Percentiles rank a stretch among this genome's conserved stretches.
These are phyloP conservation scores for Fusarium sp. DNA, from an alignment of 2,329 filamentous ascomycete genomes.

Conservation along the genomic window DNA sequence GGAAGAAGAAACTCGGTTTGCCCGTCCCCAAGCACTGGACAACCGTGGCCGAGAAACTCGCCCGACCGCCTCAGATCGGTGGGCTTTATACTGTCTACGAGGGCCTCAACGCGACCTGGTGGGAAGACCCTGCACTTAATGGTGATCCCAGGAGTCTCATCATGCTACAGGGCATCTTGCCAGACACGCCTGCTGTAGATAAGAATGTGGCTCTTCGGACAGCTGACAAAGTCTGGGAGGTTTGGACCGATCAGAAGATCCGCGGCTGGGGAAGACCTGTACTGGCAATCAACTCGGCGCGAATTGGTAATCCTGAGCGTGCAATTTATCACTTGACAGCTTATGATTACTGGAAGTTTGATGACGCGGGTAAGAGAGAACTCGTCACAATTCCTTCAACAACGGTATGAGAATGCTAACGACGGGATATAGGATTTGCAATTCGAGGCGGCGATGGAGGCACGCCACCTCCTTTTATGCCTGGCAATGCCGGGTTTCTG, in stretches of 20 bases:
- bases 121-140: slow-evolving; percentile 51
- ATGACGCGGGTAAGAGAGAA: slow-evolving; percentile 50
- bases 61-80: slow-evolving; percentile 61
- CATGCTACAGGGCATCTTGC: slow-evolving; percentile 59
- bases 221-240: slow-evolving; percentile 52
- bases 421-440: slow-evolving; percentile 39
- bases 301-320: slow-evolving; percentile 55
- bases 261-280: slow-evolving; percentile 61
- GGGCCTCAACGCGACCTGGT: slow-evolving; percentile 59
- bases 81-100: slow-evolving; percentile 66
- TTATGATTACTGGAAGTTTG: slow-evolving; percentile 56
- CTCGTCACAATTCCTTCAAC: accelerated
- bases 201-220: slow-evolving; percentile 51
- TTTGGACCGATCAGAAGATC: slow-evolving; percentile 56
- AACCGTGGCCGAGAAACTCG: slow-evolving; percentile 62
- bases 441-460: slow-evolving; percentile 47
- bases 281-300: slow-evolving; percentile 58
- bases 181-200: slow-evolving; percentile 53
- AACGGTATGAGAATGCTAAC: background rate
- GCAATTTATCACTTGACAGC: slow-evolving; percentile 56
- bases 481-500: slow-evolving; percentile 53
- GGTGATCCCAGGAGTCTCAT: slow-evolving; percentile 58
- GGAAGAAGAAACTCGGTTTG: slow-evolving; percentile 62
- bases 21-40: slow-evolving; percentile 59
- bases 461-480: slow-evolving; percentile 50